A percentile compares a stretch with the other conserved stretches of the same genome.
Conservation (phyloP, 2,329 filamentous ascomycete species). For the Dothidotthia symphoricarpi region DNA sequence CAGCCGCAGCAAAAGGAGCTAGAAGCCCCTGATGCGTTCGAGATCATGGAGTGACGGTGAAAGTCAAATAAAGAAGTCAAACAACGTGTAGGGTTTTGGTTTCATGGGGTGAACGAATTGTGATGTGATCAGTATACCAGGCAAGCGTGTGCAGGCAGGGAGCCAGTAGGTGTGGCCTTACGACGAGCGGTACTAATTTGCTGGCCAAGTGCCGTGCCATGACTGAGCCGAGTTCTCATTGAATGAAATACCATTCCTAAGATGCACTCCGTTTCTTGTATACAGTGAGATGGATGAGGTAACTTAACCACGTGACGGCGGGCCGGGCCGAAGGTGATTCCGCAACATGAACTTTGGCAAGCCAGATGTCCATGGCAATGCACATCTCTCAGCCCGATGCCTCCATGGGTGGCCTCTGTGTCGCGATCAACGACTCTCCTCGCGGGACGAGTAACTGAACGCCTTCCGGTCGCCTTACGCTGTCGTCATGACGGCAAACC, state of each 20-base stretch:
- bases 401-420: conserved; percentile 43
- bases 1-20: conserved; percentile 34
- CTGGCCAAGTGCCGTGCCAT: conserved; percentile 20
- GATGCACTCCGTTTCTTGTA: neutral
- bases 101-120: conserved; percentile 24
- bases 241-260: conserved; percentile 19
- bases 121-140: conserved; percentile 28
- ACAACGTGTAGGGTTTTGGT: conserved; percentile 12
- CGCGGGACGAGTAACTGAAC: conserved; percentile 29
- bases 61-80: conserved; percentile 2
- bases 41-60: conserved; percentile 14
- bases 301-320: conserved; percentile 12
- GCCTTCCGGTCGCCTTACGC: conserved; percentile 21
- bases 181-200: conserved; percentile 33
- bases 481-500: conserved; percentile 26
- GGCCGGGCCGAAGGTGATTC: conserved; percentile 25
- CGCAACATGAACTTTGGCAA: conserved; percentile 26
- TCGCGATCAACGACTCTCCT: conserved; percentile 31
- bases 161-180: conserved; percentile 30
- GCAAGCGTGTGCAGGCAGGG: conserved; percentile 28
- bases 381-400: conserved; percentile 40
- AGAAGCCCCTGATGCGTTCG: conserved; percentile 21
- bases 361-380: conserved; percentile 19
- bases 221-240: conserved; percentile 23
- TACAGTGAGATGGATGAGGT: neutral